phyloP scores from a whole-genome alignment of 176 grass and related monocot genomes.

The Oryza punctata region DNA sequence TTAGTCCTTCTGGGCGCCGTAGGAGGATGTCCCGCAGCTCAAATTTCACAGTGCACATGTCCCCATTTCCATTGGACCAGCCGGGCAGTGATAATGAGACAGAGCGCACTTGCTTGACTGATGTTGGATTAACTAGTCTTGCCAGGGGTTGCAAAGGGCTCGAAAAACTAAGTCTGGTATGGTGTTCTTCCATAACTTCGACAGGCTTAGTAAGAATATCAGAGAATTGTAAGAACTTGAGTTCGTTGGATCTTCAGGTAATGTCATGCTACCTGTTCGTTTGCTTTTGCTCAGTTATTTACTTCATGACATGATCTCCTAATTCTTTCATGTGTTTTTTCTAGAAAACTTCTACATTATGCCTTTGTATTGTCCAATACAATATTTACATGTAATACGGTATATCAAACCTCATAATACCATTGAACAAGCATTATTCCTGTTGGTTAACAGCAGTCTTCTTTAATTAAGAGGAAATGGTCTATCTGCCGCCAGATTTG shows the following conservation, averaged over 20 bases:
- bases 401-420: neutral
- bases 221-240: conserved; percentile 70
- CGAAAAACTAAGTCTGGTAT: conserved; percentile 75
- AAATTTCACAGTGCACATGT: neutral
- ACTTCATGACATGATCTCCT: conserved; percentile 4
- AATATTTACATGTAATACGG: neutral
- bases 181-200: conserved; percentile 77
- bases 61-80: conserved; percentile 21
- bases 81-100: conserved; percentile 29
- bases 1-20: neutral
- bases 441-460: conserved; percentile 1
- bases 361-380: neutral
- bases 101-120: conserved; percentile 57
- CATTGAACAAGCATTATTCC: neutral
- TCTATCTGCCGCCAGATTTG: neutral
- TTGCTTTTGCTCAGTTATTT: neutral
- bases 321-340: neutral
- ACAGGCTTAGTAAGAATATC: conserved; percentile 66
- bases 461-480: neutral
- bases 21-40: neutral
- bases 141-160: conserved; percentile 66
- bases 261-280: conserved; percentile 6
- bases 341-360: neutral
- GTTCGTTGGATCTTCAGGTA: conserved; percentile 88
- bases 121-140: conserved; percentile 63